These are phyloP conservation scores for Trichophyton equinum DNA, from an alignment of 2,329 filamentous ascomycete genomes.

Conservation along the genomic window DNA sequence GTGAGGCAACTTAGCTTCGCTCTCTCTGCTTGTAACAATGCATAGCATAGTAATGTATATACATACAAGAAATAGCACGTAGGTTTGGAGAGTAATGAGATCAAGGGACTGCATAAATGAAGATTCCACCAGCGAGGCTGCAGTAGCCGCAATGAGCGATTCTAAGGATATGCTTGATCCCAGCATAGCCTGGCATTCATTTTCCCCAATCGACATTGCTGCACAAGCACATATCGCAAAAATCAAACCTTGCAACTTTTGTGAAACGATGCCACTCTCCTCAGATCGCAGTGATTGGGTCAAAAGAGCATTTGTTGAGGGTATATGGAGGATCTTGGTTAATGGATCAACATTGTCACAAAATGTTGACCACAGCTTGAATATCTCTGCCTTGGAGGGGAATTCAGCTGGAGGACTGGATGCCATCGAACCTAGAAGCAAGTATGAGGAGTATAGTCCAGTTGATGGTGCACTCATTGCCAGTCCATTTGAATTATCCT, in stretches of 20 bases:
- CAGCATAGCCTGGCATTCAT: constrained; percentile 22
- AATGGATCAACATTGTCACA: constrained; percentile 49
- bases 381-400: neutral
- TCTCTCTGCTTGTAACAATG: neutral
- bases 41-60: neutral
- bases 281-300: neutral
- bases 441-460: neutral
- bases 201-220: constrained; percentile 23
- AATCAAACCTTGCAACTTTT: constrained; percentile 13
- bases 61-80: constrained; percentile 31
- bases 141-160: neutral
- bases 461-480: neutral
- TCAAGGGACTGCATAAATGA: constrained; percentile 34
- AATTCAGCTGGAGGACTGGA: neutral
- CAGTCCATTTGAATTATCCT: neutral
- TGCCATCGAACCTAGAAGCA: neutral
- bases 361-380: neutral
- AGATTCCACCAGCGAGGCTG: constrained; percentile 21
- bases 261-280: neutral
- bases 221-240: constrained; percentile 18
- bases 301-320: constrained; percentile 46
- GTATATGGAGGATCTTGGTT: constrained; percentile 59
- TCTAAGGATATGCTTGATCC: constrained; percentile 15
- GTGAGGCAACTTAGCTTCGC: neutral
- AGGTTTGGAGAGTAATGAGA: constrained; percentile 33